Base-by-base conservation (phyloP, 2,329 filamentous ascomycete genomes). In the Akanthomyces dipterigenus region DNA sequence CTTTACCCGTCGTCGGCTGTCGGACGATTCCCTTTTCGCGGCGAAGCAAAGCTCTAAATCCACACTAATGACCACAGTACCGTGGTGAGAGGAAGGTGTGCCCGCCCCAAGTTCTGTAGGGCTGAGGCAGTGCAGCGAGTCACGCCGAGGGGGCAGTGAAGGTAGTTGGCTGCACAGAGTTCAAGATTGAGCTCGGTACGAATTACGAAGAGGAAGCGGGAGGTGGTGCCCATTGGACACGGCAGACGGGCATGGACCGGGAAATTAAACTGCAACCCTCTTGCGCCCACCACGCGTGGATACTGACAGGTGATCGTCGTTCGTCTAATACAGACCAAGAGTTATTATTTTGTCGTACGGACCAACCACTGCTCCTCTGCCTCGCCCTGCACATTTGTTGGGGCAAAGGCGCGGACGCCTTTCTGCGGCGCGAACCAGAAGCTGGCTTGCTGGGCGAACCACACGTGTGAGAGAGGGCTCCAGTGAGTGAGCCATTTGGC, bases 71-170 rank as follows among this genome's bases (percentile, higher is more conserved):
- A n/a, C n/a, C n/a, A n/a, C n/a, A n/a, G n/a, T n/a, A n/a, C n/a
- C n/a, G n/a, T 28, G 18, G 42, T 24, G 38, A 54, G 26, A 14
- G 42, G 22, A 20, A 20, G 22, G 31, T 48, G 34, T 16, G 28
- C 14, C 36, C 14, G n/a, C 26, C 8, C 26, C 28, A 22, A 49
- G 42, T 48, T 46, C 12, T 6, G 48, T 59, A 59, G 56, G 56
- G 56, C 56, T 59, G 56, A 59, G 56, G 56, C 56, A 42, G 56
- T 59, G 56, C 48, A 38, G 40, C 5, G 38, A 28, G 38, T 40
- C 51, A 54, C 24, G 6, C 28, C 28, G 5, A 36, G 14, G 31
- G n/a, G 28, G 26, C n/a, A 53, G 31, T 5, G 18, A 18, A 20
- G 38, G 28, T 11, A 49, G 43, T n/a, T n/a, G n/a, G n/a, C 20